A percentile compares a stretch with the other conserved stretches of the same genome.
Evolutionary conservation across 164 flowering plant species (phyloP).

Genomic region (Liriodendron chinense): DNA sequence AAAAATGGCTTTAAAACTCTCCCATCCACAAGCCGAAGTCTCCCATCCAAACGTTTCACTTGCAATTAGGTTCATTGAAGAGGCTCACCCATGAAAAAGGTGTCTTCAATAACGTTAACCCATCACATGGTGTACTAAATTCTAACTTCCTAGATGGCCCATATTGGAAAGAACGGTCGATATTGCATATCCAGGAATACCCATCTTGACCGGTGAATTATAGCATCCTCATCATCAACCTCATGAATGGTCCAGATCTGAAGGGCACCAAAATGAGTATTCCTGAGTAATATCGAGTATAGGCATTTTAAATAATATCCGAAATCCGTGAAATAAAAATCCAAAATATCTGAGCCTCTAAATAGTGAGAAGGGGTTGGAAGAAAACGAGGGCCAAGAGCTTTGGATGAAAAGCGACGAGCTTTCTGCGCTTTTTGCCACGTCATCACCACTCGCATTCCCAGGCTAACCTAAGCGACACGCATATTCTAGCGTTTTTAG

Average conservation of each 20-base stretch:
- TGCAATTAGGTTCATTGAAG: too few species aligned
- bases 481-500: constrained; percentile 2
- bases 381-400: constrained; percentile 11
- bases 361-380: neutral
- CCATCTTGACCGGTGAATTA: too few species aligned
- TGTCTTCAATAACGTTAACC: neutral
- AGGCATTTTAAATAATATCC: neutral
- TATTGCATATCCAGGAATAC: too few species aligned
- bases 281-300: too few species aligned
- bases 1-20: too few species aligned
- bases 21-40: too few species aligned
- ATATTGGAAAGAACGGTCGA: too few species aligned
- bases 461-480: constrained; percentile 9
- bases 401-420: constrained; percentile 21
- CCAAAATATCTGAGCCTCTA: constrained; percentile 24
- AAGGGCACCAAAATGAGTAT: too few species aligned
- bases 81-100: neutral
- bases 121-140: too few species aligned
- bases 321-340: neutral
- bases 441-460: constrained; percentile 20
- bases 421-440: constrained; percentile 33
- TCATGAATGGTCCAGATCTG: neutral
- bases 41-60: neutral
- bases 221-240: too few species aligned
- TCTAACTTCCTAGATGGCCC: too few species aligned